Percentiles rank a stretch among this genome's conserved stretches.
Evolutionary conservation across 306 rosid genomes (phyloP).

Genomic region (Pyrus pyrifolia): DNA sequence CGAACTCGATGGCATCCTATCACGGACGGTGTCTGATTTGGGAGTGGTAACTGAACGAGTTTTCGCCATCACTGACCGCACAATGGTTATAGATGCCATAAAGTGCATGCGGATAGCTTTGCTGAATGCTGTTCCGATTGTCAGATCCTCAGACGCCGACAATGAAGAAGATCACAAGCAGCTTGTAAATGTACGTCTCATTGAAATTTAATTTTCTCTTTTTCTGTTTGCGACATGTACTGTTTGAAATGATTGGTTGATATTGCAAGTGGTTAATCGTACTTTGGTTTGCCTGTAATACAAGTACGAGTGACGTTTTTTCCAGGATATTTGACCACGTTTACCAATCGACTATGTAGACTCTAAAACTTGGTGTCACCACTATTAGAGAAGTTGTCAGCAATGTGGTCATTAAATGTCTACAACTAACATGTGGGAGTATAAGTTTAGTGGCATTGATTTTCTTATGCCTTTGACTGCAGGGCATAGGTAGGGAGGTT

Average conservation of each 20-base stretch:
- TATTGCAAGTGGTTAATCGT: too few relatives aligned
- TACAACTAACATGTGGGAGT: too few relatives aligned
- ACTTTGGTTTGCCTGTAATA: not conserved
- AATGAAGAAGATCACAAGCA: conserved; percentile 47
- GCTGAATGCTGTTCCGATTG: conserved; percentile 76
- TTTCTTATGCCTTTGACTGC: not conserved
- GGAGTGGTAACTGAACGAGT: conserved; percentile 51
- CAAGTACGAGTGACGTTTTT: not conserved
- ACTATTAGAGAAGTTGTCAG: too few relatives aligned
- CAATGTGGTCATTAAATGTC: too few relatives aligned
- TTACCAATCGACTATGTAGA: too few relatives aligned
- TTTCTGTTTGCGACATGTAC: not conserved
- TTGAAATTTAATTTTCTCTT: too few relatives aligned
- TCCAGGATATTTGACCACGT: too few relatives aligned
- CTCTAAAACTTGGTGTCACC: too few relatives aligned
- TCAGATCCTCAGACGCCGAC: conserved; percentile 28
- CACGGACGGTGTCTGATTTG: conserved; percentile 32
- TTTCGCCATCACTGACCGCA: conserved; percentile 58
- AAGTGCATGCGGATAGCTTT: conserved; percentile 54
- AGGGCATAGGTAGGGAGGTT: conserved; percentile 64
- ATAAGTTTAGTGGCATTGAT: too few relatives aligned
- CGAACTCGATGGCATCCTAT: conserved; percentile 23
- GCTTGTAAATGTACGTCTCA: conserved; percentile 41
- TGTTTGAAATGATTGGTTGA: not conserved
- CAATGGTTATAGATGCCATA: conserved; percentile 58